Conservation (phyloP, 345 rosid genomes). For the Salix caprea region DNA sequence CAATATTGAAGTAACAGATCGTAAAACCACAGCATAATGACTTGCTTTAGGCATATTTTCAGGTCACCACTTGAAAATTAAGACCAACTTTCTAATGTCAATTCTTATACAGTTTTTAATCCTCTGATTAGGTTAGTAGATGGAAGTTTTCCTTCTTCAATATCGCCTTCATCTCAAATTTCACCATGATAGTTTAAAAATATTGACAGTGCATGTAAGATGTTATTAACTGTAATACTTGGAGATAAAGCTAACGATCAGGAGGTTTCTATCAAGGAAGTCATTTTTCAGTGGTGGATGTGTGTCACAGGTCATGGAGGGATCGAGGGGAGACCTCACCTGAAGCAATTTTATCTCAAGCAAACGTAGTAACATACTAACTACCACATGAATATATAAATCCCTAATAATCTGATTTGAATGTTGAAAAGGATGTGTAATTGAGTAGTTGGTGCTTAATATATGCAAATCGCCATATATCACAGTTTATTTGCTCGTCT, state of each 20-base stretch:
- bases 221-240: not conserved
- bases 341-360: conserved; percentile 31
- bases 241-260: conserved; percentile 4
- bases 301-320: conserved; percentile 6
- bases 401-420: not conserved
- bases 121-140: no score
- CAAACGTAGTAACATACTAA: conserved; percentile 13
- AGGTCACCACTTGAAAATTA: no score
- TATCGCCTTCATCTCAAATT: no score
- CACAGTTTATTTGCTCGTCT: no score
- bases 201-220: not conserved
- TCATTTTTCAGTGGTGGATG: conserved; percentile 31
- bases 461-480: not conserved
- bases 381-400: not conserved
- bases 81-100: no score
- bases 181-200: not conserved
- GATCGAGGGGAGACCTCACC: conserved; percentile 13
- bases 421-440: not conserved
- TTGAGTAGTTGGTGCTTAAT: not conserved
- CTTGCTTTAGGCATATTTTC: no score
- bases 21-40: no score
- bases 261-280: conserved; percentile 15
- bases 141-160: no score
- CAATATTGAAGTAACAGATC: no score
- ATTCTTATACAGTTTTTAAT: no score